phyloP scores from a whole-genome alignment of 257 asterid genomes.

The Solanum virginianum region DNA sequence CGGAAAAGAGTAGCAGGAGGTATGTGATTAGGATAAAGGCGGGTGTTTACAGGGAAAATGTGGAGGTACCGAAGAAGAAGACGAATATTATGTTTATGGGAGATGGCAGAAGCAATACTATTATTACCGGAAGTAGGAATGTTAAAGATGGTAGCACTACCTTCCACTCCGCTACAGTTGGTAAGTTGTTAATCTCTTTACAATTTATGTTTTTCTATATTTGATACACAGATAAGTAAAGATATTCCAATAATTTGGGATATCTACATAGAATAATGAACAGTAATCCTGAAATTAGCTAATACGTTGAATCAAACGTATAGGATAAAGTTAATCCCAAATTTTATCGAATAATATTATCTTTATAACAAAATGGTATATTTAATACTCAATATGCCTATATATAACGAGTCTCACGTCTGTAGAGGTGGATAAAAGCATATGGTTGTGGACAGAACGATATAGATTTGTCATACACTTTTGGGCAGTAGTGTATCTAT shows the following conservation, averaged over 20 bases:
- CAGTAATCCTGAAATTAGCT: too few species aligned
- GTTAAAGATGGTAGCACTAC: conserved; percentile 72
- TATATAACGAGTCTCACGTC: neutral
- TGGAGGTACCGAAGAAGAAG: conserved; percentile 49
- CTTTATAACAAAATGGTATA: too few species aligned
- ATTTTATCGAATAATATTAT: too few species aligned
- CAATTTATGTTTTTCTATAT: too few species aligned
- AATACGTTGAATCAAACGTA: too few species aligned
- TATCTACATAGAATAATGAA: too few species aligned
- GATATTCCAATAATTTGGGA: too few species aligned
- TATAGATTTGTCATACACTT: neutral
- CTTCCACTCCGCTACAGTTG: conserved; percentile 78
- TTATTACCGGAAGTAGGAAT: conserved; percentile 59
- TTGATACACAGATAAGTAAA: too few species aligned
- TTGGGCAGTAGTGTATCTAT: neutral
- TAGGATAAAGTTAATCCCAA: too few species aligned
- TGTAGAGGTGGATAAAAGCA: neutral
- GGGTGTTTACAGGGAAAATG: conserved; percentile 72
- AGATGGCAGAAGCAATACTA: conserved; percentile 62
- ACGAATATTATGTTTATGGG: conserved; percentile 71
- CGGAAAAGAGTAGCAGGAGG: conserved; percentile 41
- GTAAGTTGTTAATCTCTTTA: conserved; percentile 13
- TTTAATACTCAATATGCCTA: neutral
- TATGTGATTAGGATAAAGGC: conserved; percentile 63
- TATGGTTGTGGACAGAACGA: neutral